Base-by-base conservation (phyloP, 1,284 basidiomycete species). In the Neonothopanus nambi region DNA sequence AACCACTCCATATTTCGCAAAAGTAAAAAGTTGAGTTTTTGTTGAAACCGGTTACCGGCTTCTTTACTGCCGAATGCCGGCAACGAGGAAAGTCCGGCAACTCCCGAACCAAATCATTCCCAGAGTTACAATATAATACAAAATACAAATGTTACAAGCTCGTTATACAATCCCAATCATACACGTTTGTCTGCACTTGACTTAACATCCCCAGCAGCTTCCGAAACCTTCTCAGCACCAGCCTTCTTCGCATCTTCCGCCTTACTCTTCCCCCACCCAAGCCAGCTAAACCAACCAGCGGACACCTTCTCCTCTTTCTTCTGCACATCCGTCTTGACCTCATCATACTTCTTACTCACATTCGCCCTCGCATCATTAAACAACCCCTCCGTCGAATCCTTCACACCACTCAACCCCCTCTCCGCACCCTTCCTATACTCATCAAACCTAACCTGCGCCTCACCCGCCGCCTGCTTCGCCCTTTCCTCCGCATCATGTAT, bases 261-360 rank as follows among this genome's bases (percentile, higher is more conserved):
- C 59, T 71, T 63, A 24, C 56, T 61, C 53, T 67, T 64, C 3
- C 83, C 84, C 75, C 82, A 85, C 17, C 82, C 76, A 38, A 85
- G 73, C 83, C 84, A 85, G 57, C 73, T 76, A 52, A 73, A 75
- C 71, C 81, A 82, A 0, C 78, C 69, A 11, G 70, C 65, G 59
- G 80, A 79, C 3, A 72, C 77, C 23, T 79, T 70, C n/a, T 74
- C 69, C 11, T 70, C 73, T 39, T 72, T 76, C 54, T 74, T 69
- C 48, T 75, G 76, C 2, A 69, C 72, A 20, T 69, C 70, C 13
- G 63, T 66, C 33, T 68, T 68, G 0, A 62, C 59, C 21, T 75
- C 72, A 0, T 67, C 65, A 2, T 71, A 55, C 39, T 64, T 68
- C 9, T 63, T 61, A 39, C 76, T 75, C 1, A 72, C 63, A 26